These are phyloP conservation scores for Danielozyma ontarioensis DNA, from an alignment of 805 yeast species.

Conservation along the genomic window DNA sequence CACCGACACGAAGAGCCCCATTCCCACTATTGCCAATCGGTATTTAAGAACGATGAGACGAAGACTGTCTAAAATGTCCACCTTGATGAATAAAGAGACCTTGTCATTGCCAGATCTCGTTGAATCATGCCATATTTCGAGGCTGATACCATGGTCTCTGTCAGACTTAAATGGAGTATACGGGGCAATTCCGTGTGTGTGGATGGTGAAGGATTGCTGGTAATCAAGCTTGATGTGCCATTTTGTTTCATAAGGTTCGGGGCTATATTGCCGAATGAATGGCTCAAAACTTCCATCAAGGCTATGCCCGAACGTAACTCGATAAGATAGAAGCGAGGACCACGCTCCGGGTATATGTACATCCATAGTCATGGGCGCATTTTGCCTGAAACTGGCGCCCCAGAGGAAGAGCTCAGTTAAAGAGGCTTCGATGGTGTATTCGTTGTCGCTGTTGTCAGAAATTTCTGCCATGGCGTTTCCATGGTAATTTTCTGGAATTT, in stretches of 20 bases:
- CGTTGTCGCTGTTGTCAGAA: constrained; percentile 16
- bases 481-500: constrained; percentile 15
- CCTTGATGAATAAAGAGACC: no score
- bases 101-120: no score
- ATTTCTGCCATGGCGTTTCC: constrained; percentile 30
- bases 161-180: constrained; percentile 51
- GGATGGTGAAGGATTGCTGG: constrained; percentile 19
- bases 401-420: no score
- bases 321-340: constrained; percentile 58
- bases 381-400: no score
- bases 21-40: constrained; percentile 66
- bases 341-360: constrained; percentile 52
- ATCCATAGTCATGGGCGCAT: constrained; percentile 39
- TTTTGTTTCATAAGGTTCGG: constrained; percentile 68
- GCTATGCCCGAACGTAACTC: constrained; percentile 10
- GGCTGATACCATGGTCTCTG: constrained; percentile 16
- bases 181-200: constrained; percentile 64
- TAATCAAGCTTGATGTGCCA: constrained; percentile 52
- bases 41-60: constrained; percentile 70
- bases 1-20: constrained; percentile 59
- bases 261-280: constrained; percentile 60
- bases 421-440: no score
- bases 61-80: constrained; percentile 58
- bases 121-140: constrained; percentile 44
- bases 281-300: constrained; percentile 58